These are phyloP conservation scores for Elongisporangium undulatum DNA, from an alignment of 352 stramenopile species.

Conservation along the genomic window DNA sequence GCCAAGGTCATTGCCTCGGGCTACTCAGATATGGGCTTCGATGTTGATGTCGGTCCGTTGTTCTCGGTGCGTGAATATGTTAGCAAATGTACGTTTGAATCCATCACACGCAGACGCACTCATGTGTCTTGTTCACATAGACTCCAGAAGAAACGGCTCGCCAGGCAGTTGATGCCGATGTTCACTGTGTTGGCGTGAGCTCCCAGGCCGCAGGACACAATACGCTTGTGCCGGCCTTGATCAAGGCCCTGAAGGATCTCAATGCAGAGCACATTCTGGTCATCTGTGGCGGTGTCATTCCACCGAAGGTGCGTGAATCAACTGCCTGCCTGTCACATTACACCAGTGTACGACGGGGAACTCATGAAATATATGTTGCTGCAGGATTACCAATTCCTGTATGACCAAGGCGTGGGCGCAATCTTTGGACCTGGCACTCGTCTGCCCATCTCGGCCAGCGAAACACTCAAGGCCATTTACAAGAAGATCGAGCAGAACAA, in stretches of 20 bases:
- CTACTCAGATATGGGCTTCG: constrained; percentile 96
- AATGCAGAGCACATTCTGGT: constrained; percentile 93
- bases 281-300: constrained; percentile 95
- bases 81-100: background rate
- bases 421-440: constrained; percentile 96
- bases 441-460: constrained; percentile 77
- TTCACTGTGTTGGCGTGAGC: constrained; percentile 91
- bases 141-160: constrained; percentile 52
- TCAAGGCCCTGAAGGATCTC: constrained; percentile 89
- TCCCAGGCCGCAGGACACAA: constrained; percentile 94
- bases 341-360: background rate
- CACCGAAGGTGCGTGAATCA: constrained; percentile 41
- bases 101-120: constrained; percentile 1
- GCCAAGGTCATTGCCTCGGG: constrained; percentile 96
- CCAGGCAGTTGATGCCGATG: constrained; percentile 93
- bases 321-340: background rate
- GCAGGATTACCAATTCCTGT: constrained; percentile 95
- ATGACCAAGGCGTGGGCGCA: constrained; percentile 87
- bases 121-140: constrained; percentile 10
- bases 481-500: constrained; percentile 48
- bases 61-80: constrained; percentile 77
- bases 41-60: constrained; percentile 96
- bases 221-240: constrained; percentile 92
- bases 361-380: background rate
- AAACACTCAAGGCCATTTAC: constrained; percentile 47